Evolutionary conservation across 495 filamentous ascomycete genomes (phyloP).

Genomic region (Staphylotrichum tortipilum): DNA sequence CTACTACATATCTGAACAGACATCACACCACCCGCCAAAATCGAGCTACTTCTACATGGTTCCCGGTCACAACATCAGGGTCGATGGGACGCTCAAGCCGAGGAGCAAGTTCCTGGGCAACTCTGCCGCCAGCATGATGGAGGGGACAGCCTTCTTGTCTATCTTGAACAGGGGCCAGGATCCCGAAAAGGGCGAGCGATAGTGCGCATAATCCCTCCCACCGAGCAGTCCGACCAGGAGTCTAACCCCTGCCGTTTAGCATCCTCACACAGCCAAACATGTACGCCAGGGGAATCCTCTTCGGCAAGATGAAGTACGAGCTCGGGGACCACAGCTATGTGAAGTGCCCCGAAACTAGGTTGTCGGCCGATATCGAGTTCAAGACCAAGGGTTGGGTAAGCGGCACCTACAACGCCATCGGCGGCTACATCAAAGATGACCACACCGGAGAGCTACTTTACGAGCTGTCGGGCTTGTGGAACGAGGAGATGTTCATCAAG

Average conservation of each 20-base stretch:
- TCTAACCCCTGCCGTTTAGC: constrained; percentile 32
- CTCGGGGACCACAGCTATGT: constrained; percentile 93
- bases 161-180: constrained; percentile 67
- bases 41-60: constrained; percentile 99
- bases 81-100: constrained; percentile 95
- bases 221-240: too few species aligned
- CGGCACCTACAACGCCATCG: constrained; percentile 92
- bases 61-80: constrained; percentile 85
- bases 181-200: constrained; percentile 66
- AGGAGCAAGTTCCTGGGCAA: constrained; percentile 94
- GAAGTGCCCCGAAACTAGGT: constrained; percentile 76
- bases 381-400: constrained; percentile 98
- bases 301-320: constrained; percentile 99
- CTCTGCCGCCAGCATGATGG: constrained; percentile 97
- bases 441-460: constrained; percentile 76
- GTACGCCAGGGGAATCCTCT: constrained; percentile 95
- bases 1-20: constrained; percentile 93
- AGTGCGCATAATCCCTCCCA: constrained; percentile 49
- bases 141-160: constrained; percentile 80
- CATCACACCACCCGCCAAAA: constrained; percentile 93
- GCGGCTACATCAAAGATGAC: constrained; percentile 84
- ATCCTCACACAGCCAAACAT: constrained; percentile 96
- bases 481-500: constrained; percentile 84
- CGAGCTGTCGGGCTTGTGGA: constrained; percentile 90
- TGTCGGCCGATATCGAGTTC: constrained; percentile 93